Conservation (phyloP, 1,284 basidiomycete species). For the Tilletia walkeri region DNA sequence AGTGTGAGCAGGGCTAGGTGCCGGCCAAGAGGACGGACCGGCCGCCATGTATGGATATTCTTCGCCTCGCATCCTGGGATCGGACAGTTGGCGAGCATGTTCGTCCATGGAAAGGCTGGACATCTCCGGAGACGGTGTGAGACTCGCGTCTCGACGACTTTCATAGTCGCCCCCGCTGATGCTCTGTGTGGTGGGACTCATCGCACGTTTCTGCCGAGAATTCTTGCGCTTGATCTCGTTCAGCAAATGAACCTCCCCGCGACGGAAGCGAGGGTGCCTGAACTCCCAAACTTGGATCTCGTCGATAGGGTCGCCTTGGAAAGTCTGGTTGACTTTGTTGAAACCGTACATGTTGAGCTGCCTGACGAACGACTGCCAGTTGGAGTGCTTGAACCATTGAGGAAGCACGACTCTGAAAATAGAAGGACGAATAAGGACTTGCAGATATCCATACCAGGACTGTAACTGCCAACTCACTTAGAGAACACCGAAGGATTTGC, state of each 20-base stretch:
- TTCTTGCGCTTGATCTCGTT: conserved; percentile 49
- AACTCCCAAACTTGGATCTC: conserved; percentile 52
- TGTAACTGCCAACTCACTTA: neutral
- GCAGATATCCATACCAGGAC: neutral
- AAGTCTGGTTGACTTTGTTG: conserved; percentile 52
- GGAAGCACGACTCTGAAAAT: conserved; percentile 35
- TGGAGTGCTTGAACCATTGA: conserved; percentile 53
- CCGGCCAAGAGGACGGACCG: neutral
- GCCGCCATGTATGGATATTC: neutral
- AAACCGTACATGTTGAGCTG: conserved; percentile 52
- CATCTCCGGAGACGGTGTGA: conserved; percentile 12
- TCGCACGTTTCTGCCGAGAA: conserved; percentile 34
- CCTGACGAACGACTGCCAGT: conserved; percentile 52
- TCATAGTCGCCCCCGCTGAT: conserved; percentile 10
- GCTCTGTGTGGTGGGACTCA: conserved; percentile 10
- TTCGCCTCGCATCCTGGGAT: neutral
- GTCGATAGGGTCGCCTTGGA: conserved; percentile 40
- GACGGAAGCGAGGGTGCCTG: conserved; percentile 42
- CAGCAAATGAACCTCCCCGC: conserved; percentile 42
- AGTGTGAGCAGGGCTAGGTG: neutral
- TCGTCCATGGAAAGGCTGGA: conserved; percentile 16
- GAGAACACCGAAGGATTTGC: conserved; percentile 50
- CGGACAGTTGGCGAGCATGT: neutral
- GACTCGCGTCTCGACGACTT: neutral
- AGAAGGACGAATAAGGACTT: neutral